Evolutionary conservation across 2,329 filamentous ascomycete species (phyloP).

Genomic region (Colletotrichum sansevieriae): DNA sequence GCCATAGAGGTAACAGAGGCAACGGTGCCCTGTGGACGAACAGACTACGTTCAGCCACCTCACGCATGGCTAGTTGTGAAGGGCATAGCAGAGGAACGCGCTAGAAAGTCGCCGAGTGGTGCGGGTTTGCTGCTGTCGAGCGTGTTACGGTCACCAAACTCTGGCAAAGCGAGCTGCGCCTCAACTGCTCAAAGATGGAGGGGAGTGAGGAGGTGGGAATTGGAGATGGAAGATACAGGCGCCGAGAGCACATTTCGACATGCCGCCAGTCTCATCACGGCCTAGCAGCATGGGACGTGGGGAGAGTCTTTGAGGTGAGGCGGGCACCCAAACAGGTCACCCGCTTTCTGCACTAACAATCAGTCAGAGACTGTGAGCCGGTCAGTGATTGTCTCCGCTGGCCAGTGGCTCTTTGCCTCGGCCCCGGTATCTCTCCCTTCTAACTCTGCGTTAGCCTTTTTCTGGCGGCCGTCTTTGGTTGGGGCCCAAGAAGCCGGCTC

Average conservation of each 20-base stretch:
- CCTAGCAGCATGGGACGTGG: conserved; percentile 7
- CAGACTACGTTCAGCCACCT: conserved; percentile 12
- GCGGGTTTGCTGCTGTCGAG: conserved; percentile 9
- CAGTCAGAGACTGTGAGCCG: conserved; percentile 6
- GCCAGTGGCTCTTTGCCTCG: conserved; percentile 19
- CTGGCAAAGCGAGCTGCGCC: conserved; percentile 9
- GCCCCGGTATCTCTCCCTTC: conserved; percentile 14
- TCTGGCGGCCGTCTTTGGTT: conserved; percentile 31
- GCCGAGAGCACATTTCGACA: conserved; percentile 7
- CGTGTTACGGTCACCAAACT: conserved; percentile 16
- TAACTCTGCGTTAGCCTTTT: conserved; percentile 22
- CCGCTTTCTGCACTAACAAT: conserved; percentile 7
- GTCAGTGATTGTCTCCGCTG: conserved; percentile 21
- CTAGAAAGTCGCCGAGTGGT: conserved; percentile 35
- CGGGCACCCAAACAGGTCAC: conserved; percentile 12
- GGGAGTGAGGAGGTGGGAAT: conserved; percentile 14
- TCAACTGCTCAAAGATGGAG: not conserved
- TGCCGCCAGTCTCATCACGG: not conserved
- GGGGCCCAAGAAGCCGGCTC: conserved; percentile 41
- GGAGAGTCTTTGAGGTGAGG: conserved; percentile 22
- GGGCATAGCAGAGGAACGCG: conserved; percentile 35
- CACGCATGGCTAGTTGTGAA: conserved; percentile 24
- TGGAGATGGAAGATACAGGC: conserved; percentile 7
- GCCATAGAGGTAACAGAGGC: conserved; percentile 30
- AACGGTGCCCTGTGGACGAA: conserved; percentile 30